Conservation (phyloP, 2,329 filamentous ascomycete genomes). For the Metarhizium robertsii region DNA sequence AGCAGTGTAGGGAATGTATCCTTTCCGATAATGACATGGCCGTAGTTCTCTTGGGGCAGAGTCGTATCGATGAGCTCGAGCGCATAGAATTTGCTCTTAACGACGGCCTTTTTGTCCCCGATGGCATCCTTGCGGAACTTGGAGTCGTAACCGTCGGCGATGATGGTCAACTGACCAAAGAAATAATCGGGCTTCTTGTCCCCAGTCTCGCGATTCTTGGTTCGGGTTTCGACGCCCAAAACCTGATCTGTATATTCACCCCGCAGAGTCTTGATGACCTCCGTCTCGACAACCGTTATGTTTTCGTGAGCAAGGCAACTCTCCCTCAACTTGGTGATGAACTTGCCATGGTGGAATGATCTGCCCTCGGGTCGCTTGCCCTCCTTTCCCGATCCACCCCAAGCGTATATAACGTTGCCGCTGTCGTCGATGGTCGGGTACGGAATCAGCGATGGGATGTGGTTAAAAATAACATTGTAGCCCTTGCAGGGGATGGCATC, state of each 20-base stretch:
- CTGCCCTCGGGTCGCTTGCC: constrained; percentile 53
- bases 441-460: constrained; percentile 61
- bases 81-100: constrained; percentile 84
- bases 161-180: constrained; percentile 80
- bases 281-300: constrained; percentile 85
- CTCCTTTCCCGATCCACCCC: constrained; percentile 24
- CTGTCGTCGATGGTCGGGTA: constrained; percentile 59
- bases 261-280: constrained; percentile 66
- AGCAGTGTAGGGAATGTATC: constrained; percentile 65
- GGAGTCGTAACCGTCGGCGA: constrained; percentile 86
- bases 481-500: constrained; percentile 76
- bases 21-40: constrained; percentile 79
- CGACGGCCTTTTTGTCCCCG: constrained; percentile 48
- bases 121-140: constrained; percentile 81
- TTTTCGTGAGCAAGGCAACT: constrained; percentile 69
- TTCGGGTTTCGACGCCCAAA: constrained; percentile 71
- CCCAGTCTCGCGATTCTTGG: constrained; percentile 46
- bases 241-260: constrained; percentile 61
- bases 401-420: constrained; percentile 29
- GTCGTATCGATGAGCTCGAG: constrained; percentile 84
- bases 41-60: constrained; percentile 65
- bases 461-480: constrained; percentile 80
- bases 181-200: constrained; percentile 61
- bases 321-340: constrained; percentile 72
- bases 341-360: constrained; percentile 88